Evolutionary conservation across 108 stramenopile species (phyloP).

Genomic region (Chaetoceros tenuissimus): DNA sequence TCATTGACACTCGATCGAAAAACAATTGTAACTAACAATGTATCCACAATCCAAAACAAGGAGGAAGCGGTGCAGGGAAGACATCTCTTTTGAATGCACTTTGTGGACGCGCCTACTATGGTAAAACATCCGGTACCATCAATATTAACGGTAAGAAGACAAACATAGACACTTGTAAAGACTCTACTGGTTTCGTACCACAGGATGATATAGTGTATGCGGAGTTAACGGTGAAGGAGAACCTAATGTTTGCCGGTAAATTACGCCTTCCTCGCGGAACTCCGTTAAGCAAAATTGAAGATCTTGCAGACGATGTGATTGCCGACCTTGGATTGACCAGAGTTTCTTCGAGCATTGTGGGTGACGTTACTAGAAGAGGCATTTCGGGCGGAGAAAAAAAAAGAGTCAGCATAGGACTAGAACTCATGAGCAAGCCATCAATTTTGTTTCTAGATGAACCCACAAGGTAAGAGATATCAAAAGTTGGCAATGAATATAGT

Average conservation of each 20-base stretch:
- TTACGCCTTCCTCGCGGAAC: constrained; percentile 33
- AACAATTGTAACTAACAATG: constrained; percentile 3
- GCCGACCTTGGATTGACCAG: constrained; percentile 49
- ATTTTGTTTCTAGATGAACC: constrained; percentile 46
- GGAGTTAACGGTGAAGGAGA: constrained; percentile 58
- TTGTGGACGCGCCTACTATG: constrained; percentile 56
- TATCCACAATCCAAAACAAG: constrained; percentile 16
- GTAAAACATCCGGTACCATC: constrained; percentile 42
- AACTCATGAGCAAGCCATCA: constrained; percentile 45
- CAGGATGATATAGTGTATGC: constrained; percentile 59
- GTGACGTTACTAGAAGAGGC: constrained; percentile 46
- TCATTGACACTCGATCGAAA: not conserved
- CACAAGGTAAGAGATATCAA: constrained; percentile 13
- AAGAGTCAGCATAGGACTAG: constrained; percentile 56
- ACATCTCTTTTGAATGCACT: constrained; percentile 58
- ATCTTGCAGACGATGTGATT: constrained; percentile 42
- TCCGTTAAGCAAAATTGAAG: constrained; percentile 26
- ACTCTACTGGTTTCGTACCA: constrained; percentile 45
- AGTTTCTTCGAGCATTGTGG: constrained; percentile 51
- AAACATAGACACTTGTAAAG: constrained; percentile 15
- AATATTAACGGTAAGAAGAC: constrained; percentile 45
- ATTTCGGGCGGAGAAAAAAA: constrained; percentile 55
- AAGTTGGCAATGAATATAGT: not conserved
- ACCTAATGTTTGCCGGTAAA: constrained; percentile 35
- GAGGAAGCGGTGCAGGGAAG: constrained; percentile 62